Evolutionary conservation across 345 rosid genomes (phyloP), one percentile per base, ranked within the genome.

Genomic region (Salix purpurea): DNA sequence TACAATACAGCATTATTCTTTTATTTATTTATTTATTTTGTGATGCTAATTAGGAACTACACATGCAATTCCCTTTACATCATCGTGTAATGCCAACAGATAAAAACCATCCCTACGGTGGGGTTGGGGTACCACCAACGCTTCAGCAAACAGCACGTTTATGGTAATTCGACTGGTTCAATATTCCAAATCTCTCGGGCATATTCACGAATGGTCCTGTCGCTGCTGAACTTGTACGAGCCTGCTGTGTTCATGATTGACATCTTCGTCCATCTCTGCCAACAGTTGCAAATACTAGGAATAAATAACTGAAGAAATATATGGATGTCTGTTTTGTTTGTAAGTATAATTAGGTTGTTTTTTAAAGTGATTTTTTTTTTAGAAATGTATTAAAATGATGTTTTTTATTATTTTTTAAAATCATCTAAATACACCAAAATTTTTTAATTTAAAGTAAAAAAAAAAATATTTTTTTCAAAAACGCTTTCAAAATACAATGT

Each of bases 211-310:
- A 92, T 91, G 0, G 97, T 92, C 65, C 97, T 87, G 84, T 92
- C 97, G 70, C 97, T 92, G 85, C 97, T 92, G 87, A 92, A 92
- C 83, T 89, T 91, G 90, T 72, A 79, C 13, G 97, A 92, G 36
- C 94, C 89, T 12, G 94, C 95, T 5, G 95, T 88, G 70, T 92
- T 92, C 90, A 92, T 32, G 86, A 92, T 92, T 34, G 95, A 91
- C 95, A 92, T 92, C 72, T 85, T 85, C 50, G 90, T 89, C 95
- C 97, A 91, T 87, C 28, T 79, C 97, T 92, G 95, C 74, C 67
- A 76, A n/a, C 58, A 54, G 5, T 65, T 30, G n/a, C 61, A 72
- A 50, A 44, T 11, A 67, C 77, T 26, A 77, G 39, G 7, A 18
- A 73, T 23, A 50, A n/a, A 24, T 18, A 58, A 60, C 30, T 50